Percentiles rank a stretch among this genome's conserved stretches.
Conservation (phyloP, 768 basidiomycete species). For the Flagelloscypha sp. region DNA sequence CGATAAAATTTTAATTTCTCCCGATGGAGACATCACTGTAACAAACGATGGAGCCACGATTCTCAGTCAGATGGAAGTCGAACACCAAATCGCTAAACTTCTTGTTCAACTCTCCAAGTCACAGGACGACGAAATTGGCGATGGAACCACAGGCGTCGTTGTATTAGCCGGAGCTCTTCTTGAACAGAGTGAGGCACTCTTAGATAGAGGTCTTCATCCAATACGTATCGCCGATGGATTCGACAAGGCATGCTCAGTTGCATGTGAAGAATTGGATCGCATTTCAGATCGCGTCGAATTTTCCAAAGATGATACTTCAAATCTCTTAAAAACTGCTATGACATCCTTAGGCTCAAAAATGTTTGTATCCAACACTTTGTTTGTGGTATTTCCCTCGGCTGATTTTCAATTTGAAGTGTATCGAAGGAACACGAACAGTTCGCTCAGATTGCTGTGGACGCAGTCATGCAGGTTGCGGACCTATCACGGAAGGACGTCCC, state of each 20-base stretch:
- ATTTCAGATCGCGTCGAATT: slow-evolving; percentile 89
- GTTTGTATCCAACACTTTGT: slow-evolving; percentile 36
- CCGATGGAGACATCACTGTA: slow-evolving; percentile 98
- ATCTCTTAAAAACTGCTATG: slow-evolving; percentile 90
- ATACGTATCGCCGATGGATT: slow-evolving; percentile 99
- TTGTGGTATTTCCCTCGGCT: slow-evolving; percentile 2
- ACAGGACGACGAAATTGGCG: slow-evolving; percentile 99
- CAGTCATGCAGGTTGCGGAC: slow-evolving; percentile 92
- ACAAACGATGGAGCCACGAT: slow-evolving; percentile 99
- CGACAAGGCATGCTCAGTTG: slow-evolving; percentile 87
- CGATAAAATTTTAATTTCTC: slow-evolving; percentile 90
- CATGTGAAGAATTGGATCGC: slow-evolving; percentile 81
- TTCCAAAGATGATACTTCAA: slow-evolving; percentile 71
- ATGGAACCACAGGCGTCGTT: slow-evolving; percentile 98
- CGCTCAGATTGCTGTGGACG: slow-evolving; percentile 96
- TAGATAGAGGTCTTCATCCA: slow-evolving; percentile 99
- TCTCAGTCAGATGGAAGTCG: slow-evolving; percentile 96
- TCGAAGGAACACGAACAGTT: slow-evolving; percentile 95
- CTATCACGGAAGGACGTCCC: slow-evolving; percentile 90
- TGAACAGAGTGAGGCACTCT: slow-evolving; percentile 88
- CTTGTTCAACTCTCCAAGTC: slow-evolving; percentile 94
- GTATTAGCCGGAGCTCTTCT: slow-evolving; percentile 97
- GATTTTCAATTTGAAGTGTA: slow-evolving; percentile 47
- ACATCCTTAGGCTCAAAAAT: slow-evolving; percentile 98
- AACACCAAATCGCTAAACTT: slow-evolving; percentile 97